Conservation (phyloP, 441 rosid species). For the Eruca vesicaria region DNA sequence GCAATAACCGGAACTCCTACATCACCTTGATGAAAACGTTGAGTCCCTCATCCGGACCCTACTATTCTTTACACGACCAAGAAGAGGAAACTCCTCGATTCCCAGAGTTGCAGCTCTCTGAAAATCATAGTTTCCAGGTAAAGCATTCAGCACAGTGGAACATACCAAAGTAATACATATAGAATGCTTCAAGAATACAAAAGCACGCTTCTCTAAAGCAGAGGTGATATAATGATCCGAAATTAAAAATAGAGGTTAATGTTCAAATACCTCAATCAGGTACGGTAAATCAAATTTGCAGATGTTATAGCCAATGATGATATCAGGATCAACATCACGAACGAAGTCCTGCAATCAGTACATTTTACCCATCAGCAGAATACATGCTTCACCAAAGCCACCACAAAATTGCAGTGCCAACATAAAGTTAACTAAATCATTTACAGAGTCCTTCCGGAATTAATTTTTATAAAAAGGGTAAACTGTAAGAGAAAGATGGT, state of each 20-base stretch:
- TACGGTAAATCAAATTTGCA: slow-evolving; percentile 99
- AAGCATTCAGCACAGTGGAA: slow-evolving; percentile 7
- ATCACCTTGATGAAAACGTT: slow-evolving; percentile 92
- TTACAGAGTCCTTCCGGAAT: not conserved
- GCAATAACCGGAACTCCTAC: slow-evolving; percentile 13
- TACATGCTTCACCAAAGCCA: slow-evolving; percentile 14
- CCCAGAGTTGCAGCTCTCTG: slow-evolving; percentile 92
- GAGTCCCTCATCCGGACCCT: slow-evolving; percentile 89
- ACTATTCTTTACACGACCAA: slow-evolving; percentile 90
- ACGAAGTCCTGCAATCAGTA: slow-evolving; percentile 74
- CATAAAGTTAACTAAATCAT: slow-evolving; percentile 13
- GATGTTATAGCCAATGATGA: slow-evolving; percentile 96
- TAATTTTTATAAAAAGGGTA: not conserved
- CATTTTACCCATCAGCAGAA: slow-evolving; percentile 24
- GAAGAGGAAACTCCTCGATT: slow-evolving; percentile 82
- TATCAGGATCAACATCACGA: slow-evolving; percentile 92
- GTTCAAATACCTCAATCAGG: slow-evolving; percentile 81
- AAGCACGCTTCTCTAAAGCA: slow-evolving; percentile 19
- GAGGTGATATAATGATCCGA: slow-evolving; percentile 14
- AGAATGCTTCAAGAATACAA: slow-evolving; percentile 10
- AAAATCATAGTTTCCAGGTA: slow-evolving; percentile 17
- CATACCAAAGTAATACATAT: not conserved
- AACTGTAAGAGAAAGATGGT: not conserved
- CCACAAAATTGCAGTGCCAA: slow-evolving; percentile 18
- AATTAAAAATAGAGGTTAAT: not conserved